These are phyloP conservation scores for Cucurbita argyrosperma DNA, from an alignment of 306 rosid genomes.

Conservation along the genomic window DNA sequence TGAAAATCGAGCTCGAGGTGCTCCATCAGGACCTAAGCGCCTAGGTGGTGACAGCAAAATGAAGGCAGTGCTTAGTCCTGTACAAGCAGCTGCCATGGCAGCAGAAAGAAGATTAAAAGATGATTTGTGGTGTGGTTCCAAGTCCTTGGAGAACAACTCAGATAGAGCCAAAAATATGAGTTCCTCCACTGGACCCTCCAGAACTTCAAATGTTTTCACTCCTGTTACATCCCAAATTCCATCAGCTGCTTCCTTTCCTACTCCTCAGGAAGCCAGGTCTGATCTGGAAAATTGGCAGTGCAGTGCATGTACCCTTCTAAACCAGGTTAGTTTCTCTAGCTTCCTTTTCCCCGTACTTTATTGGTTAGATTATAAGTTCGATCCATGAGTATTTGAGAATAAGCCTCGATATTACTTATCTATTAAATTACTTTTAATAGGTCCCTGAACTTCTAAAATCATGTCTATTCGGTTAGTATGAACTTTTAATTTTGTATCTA, in stretches of 20 bases:
- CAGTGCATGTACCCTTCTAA: constrained; percentile 30
- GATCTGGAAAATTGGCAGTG: constrained; percentile 30
- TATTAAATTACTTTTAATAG: too few relatives aligned
- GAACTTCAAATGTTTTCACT: constrained; percentile 4
- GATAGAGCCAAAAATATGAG: constrained; percentile 7
- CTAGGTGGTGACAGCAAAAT: constrained; percentile 38
- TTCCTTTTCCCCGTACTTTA: not conserved
- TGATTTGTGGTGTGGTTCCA: constrained; percentile 56
- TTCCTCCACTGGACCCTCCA: constrained; percentile 16
- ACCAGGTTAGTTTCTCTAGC: constrained; percentile 20
- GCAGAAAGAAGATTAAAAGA: constrained; percentile 51
- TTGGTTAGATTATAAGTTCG: not conserved
- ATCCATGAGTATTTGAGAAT: not conserved
- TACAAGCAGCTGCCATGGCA: constrained; percentile 59
- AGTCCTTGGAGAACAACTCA: constrained; percentile 12
- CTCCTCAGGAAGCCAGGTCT: constrained; percentile 8
- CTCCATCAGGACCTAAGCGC: constrained; percentile 43
- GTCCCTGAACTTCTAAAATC: too few relatives aligned
- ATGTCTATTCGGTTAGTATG: too few relatives aligned
- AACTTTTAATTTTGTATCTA: too few relatives aligned
- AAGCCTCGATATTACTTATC: not conserved
- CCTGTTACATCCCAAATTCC: constrained; percentile 9
- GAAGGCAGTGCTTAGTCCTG: constrained; percentile 36
- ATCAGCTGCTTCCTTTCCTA: not conserved
- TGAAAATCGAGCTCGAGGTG: constrained; percentile 33